These are phyloP conservation scores for Entophlyctis luteolus DNA, from an alignment of 192 early-diverging fungal genomes.

Conservation along the genomic window DNA sequence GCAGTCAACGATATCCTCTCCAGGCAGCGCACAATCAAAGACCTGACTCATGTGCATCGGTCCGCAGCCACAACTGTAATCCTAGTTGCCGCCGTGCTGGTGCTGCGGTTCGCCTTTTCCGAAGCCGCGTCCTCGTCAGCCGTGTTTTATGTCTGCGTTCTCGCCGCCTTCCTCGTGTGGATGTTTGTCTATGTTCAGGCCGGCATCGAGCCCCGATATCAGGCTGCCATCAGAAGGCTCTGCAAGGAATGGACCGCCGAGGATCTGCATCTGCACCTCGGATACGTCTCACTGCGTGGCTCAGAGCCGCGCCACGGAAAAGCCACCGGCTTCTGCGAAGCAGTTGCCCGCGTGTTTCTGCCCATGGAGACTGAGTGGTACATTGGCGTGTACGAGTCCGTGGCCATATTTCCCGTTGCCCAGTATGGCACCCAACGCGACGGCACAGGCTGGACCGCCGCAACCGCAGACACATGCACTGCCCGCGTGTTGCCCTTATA, in stretches of 20 bases:
- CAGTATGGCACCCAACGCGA: slow-evolving; percentile 7
- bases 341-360: not conserved
- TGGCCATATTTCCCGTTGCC: slow-evolving; percentile 7
- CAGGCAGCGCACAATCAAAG: not conserved
- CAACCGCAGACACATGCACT: not conserved
- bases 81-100: not conserved
- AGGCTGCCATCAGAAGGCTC: not conserved
- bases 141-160: slow-evolving; percentile 6
- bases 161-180: slow-evolving; percentile 5
- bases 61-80: not conserved
- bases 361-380: slow-evolving; percentile 17
- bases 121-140: not conserved
- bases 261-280: slow-evolving; percentile 15
- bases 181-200: slow-evolving; percentile 2
- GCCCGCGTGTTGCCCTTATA: slow-evolving; percentile 7
- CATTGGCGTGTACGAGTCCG: not conserved
- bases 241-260: slow-evolving; percentile 17
- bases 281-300: not conserved
- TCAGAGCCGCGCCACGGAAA: not conserved
- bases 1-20: not conserved
- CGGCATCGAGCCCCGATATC: slow-evolving; percentile 8
- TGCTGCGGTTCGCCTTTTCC: not conserved
- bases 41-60: not conserved
- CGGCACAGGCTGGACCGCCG: slow-evolving; percentile 19
- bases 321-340: not conserved